Base-by-base conservation (phyloP, 768 basidiomycete genomes). In the Serpula lacrymans region DNA sequence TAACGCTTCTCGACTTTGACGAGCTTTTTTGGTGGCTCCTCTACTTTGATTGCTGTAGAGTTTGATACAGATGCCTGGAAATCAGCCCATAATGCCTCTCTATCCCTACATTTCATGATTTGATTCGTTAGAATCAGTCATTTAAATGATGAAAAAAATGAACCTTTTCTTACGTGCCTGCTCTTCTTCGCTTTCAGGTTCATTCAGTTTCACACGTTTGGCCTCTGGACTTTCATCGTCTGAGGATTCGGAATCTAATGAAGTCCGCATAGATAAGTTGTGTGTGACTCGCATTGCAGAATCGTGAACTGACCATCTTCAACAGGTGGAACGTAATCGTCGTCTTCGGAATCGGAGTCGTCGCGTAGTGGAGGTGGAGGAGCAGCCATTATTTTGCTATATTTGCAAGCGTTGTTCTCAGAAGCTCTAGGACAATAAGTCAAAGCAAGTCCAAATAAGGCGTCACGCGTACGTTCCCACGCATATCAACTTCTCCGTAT, bases 1-100 rank as follows among this genome's bases (percentile, higher is more conserved):
- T 80, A 85, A 25, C 68, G 72, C 54, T 80, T 85, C 57, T 80
- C 74, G 34, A 93, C 66, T 60, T 81, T 84, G 25, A 92, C 71
- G 50, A 69, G 67, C 39, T 66, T 72, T 47, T 51, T 58, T n/a
- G 57, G 36, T 11, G 49, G 45, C 2, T 50, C 42, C 26, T 52
- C 49, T n/a, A 38, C 42, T 27, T 48, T 43, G 10, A 37, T 17
- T 23, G 52, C 27, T 37, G 33, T n/a, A 18, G 68, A 48, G 1
- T 63, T 55, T 0, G 69, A 49, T n/a, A 80, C 60, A 6, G 85
- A 80, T 0, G 76, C 75, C 54, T 85, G 77, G 51, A 91, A 90
- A 34, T 61, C 71, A 11, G 72, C 65, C 85, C 87, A 90, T 17
- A 87, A 57, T 6, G 71, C 68, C 14, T 82, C 75, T 37, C 81